phyloP scores from a whole-genome alignment of 2,329 filamentous ascomycete species.

The Ophiocordyceps camponoti-leonardi region DNA sequence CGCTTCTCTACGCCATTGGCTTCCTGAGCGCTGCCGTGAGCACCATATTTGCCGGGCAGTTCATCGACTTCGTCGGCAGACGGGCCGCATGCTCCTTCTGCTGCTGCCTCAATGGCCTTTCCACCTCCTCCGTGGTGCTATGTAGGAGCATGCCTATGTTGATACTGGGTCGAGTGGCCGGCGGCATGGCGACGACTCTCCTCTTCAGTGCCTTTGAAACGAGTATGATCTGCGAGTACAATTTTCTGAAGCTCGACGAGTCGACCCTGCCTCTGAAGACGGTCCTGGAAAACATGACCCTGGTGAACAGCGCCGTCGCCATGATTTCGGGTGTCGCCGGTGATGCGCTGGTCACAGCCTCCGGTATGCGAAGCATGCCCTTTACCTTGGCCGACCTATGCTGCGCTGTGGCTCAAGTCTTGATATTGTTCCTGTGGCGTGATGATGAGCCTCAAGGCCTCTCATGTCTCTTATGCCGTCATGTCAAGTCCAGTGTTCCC shows the following conservation, averaged over 20 bases:
- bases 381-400: conserved; percentile 15
- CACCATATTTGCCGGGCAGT: conserved; percentile 19
- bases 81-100: conserved; percentile 33
- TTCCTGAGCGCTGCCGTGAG: conserved; percentile 31
- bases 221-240: conserved; percentile 42
- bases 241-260: conserved; percentile 24
- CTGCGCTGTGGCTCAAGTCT: not conserved
- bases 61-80: conserved; percentile 28
- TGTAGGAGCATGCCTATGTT: conserved; percentile 23
- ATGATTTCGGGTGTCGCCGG: conserved; percentile 34
- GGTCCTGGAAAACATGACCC: conserved; percentile 35
- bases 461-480: not conserved
- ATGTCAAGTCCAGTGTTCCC: not conserved
- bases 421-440: not conserved
- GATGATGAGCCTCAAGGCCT: not conserved
- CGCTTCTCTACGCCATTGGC: conserved; percentile 25
- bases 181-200: conserved; percentile 37
- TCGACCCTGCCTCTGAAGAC: conserved; percentile 24
- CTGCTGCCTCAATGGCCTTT: conserved; percentile 31
- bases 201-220: conserved; percentile 42
- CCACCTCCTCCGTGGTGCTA: conserved; percentile 34
- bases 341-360: conserved; percentile 28
- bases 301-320: conserved; percentile 36
- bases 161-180: conserved; percentile 34
- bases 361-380: conserved; percentile 31